Conservation (phyloP, 192 early-diverging fungal species). For the Chytriomyces confervae region DNA sequence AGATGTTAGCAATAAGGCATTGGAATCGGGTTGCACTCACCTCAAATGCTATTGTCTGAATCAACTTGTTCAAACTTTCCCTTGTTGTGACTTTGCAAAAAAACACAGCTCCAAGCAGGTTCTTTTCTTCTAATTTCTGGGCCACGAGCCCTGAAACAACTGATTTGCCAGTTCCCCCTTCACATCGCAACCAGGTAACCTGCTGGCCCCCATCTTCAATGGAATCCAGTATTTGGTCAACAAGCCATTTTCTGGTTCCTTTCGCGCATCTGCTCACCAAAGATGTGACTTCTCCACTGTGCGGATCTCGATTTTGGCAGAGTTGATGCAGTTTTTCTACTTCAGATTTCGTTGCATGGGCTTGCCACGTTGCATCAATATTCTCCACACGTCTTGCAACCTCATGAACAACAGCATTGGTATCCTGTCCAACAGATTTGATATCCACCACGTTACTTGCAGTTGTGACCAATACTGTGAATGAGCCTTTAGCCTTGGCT, state of each 20-base stretch:
- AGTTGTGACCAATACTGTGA: neutral
- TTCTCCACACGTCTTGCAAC: no score
- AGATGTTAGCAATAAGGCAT: no score
- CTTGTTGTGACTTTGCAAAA: no score
- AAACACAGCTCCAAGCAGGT: no score
- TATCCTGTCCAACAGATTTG: neutral
- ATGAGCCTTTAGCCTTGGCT: neutral
- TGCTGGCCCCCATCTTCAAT: neutral
- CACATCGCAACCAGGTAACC: neutral
- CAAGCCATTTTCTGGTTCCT: neutral
- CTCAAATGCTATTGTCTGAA: no score
- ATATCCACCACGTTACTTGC: no score
- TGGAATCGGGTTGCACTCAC: no score
- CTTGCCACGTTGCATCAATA: no score
- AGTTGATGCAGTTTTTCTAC: neutral
- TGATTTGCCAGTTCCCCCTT: no score
- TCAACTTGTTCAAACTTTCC: no score
- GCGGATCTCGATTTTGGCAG: neutral
- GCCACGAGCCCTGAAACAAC: no score
- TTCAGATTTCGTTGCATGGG: neutral
- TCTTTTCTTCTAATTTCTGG: no score
- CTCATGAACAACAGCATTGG: neutral
- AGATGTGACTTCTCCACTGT: neutral
- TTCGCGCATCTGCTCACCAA: neutral
- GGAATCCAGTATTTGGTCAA: neutral